Conservation (phyloP, 768 basidiomycete genomes). For the Boletus reticuloceps region DNA sequence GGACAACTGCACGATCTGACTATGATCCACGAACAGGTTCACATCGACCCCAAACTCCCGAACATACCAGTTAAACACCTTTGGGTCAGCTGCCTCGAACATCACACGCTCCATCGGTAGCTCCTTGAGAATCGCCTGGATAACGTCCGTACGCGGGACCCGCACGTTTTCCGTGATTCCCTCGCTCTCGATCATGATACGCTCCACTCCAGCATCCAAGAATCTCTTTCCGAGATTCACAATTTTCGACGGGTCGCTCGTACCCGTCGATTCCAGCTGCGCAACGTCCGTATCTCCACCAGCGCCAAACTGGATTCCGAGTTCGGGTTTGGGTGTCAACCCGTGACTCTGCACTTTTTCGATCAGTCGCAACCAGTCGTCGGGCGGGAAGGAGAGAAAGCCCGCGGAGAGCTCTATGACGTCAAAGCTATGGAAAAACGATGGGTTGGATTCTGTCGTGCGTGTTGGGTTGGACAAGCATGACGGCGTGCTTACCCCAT, state of each 20-base stretch:
- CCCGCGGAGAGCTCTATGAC: slow-evolving; percentile 45
- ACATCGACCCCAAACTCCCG: slow-evolving; percentile 42
- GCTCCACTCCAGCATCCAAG: slow-evolving; percentile 42
- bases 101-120: slow-evolving; percentile 43
- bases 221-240: slow-evolving; percentile 40
- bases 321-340: slow-evolving; percentile 43
- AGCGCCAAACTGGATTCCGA: slow-evolving; percentile 46
- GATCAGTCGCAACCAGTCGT: slow-evolving; percentile 42
- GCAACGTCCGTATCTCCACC: slow-evolving; percentile 39
- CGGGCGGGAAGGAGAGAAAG: slow-evolving; percentile 44
- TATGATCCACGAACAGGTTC: slow-evolving; percentile 45
- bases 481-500: slow-evolving; percentile 1
- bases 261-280: slow-evolving; percentile 40
- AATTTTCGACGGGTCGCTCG: slow-evolving; percentile 20
- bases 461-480: not conserved
- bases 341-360: slow-evolving; percentile 38
- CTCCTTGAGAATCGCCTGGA: slow-evolving; percentile 38
- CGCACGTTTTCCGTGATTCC: slow-evolving; percentile 47
- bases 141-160: slow-evolving; percentile 41
- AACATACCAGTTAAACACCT: slow-evolving; percentile 44
- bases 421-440: slow-evolving; percentile 33
- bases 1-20: slow-evolving; percentile 43
- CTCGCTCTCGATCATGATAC: slow-evolving; percentile 48
- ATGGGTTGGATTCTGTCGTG: not conserved
- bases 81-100: slow-evolving; percentile 47